phyloP scores from a whole-genome alignment of 2,329 filamentous ascomycete genomes.

The Volutella citrinella region DNA sequence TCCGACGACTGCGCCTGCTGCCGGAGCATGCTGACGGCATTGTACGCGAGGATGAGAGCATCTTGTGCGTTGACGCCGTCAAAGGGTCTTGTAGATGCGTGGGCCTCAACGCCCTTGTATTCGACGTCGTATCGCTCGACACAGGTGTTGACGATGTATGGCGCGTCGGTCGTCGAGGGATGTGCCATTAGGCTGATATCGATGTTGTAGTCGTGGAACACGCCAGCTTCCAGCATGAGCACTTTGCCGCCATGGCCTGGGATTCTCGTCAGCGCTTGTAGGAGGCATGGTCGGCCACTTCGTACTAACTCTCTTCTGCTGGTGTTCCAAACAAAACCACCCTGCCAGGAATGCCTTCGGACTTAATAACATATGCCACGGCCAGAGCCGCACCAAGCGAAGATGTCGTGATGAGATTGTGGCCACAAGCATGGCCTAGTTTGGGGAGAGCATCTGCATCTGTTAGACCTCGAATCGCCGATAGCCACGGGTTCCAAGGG shows the following conservation, averaged over 20 bases:
- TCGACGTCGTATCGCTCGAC: too few relatives aligned
- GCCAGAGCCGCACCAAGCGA: slow-evolving; percentile 38
- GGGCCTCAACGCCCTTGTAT: too few relatives aligned
- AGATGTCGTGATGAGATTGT: slow-evolving; percentile 42
- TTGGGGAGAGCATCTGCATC: slow-evolving; percentile 44
- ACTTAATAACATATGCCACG: slow-evolving; percentile 28
- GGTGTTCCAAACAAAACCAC: slow-evolving; percentile 40
- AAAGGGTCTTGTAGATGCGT: slow-evolving; percentile 18
- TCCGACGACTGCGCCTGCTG: slow-evolving; percentile 18
- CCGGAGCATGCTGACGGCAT: slow-evolving; percentile 14
- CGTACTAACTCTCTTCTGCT: slow-evolving; percentile 42
- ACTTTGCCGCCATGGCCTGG: too few relatives aligned
- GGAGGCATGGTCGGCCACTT: too few relatives aligned
- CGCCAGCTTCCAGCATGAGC: slow-evolving; percentile 50
- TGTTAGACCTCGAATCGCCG: too few relatives aligned
- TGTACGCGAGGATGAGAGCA: slow-evolving; percentile 19
- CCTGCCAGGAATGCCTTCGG: slow-evolving; percentile 27
- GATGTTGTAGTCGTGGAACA: slow-evolving; percentile 1
- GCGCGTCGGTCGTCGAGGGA: slow-evolving; percentile 2
- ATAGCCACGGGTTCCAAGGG: too few relatives aligned
- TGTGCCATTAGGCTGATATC: not conserved
- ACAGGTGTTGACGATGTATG: slow-evolving; percentile 12
- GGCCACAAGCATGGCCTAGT: slow-evolving; percentile 44
- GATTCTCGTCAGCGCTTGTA: too few relatives aligned
- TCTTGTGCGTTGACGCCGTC: slow-evolving; percentile 20